A percentile compares a stretch with the other conserved stretches of the same genome.
Evolutionary conservation across 2,329 filamentous ascomycete species (phyloP).

Genomic region (Beauveria brongniartii): DNA sequence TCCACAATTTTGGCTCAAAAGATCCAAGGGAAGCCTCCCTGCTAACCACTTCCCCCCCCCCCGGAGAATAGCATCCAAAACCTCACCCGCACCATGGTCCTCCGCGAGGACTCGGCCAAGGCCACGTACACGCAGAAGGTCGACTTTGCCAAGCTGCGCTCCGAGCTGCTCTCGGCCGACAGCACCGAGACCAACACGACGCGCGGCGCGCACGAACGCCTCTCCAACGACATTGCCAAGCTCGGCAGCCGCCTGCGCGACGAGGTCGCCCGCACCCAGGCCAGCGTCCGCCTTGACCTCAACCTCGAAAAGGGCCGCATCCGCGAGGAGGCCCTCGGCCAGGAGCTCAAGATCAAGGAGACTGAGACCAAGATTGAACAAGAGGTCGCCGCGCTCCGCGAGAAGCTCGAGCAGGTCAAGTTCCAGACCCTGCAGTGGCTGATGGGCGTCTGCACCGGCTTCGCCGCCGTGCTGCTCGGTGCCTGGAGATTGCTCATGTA

Average conservation of each 20-base stretch:
- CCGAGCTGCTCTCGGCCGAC: conserved; percentile 85
- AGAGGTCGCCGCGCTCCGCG: conserved; percentile 81
- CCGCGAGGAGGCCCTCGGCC: conserved; percentile 87
- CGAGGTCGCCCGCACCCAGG: conserved; percentile 90
- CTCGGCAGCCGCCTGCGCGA: conserved; percentile 82
- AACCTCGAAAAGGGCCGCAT: conserved; percentile 97
- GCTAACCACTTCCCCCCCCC: too few species aligned
- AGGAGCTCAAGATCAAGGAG: conserved; percentile 98
- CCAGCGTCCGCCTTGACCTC: conserved; percentile 81
- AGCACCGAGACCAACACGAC: conserved; percentile 86
- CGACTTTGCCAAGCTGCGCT: conserved; percentile 94
- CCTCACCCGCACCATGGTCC: conserved; percentile 93
- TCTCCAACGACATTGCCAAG: conserved; percentile 93
- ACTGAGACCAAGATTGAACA: conserved; percentile 98
- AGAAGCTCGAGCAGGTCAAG: conserved; percentile 94
- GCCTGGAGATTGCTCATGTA: conserved; percentile 63
- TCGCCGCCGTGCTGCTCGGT: conserved; percentile 59
- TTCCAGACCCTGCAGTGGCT: conserved; percentile 97
- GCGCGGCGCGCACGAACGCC: conserved; percentile 78
- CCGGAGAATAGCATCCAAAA: conserved; percentile 69
- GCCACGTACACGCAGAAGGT: conserved; percentile 82
- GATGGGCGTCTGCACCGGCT: conserved; percentile 72
- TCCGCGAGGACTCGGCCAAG: conserved; percentile 84
- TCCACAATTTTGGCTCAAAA: too few species aligned
- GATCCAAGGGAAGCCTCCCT: too few species aligned